These are phyloP conservation scores for Neolentinus lepideus DNA, from an alignment of 1,284 basidiomycete genomes.

Conservation along the genomic window DNA sequence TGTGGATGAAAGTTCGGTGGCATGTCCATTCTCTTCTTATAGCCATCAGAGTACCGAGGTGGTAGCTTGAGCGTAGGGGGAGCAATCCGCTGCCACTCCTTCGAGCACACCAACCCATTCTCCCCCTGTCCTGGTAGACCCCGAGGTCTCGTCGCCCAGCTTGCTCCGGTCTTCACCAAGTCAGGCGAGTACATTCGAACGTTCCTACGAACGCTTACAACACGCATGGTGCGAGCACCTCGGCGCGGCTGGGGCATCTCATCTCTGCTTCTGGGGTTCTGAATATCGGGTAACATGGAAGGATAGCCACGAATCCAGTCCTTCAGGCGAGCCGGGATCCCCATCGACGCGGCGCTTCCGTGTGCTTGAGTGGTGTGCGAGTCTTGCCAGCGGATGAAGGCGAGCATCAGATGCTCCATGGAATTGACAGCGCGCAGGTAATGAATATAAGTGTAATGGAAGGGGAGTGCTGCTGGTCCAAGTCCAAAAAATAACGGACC, in stretches of 20 bases:
- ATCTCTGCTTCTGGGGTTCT: conserved; percentile 9
- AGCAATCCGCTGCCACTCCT: conserved; percentile 67
- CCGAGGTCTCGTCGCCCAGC: conserved; percentile 51
- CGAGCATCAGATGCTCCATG: conserved; percentile 81
- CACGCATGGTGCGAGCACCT: conserved; percentile 65
- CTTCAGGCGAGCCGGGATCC: conserved; percentile 71
- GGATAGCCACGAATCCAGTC: conserved; percentile 88
- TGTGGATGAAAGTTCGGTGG: conserved; percentile 52
- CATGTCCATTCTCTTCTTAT: conserved; percentile 67
- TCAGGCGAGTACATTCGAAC: conserved; percentile 80
- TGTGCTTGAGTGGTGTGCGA: conserved; percentile 29
- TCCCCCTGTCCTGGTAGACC: conserved; percentile 18
- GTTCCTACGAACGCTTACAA: conserved; percentile 68
- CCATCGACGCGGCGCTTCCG: conserved; percentile 46
- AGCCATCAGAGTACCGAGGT: conserved; percentile 61
- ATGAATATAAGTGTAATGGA: conserved; percentile 71
- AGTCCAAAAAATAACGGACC: conserved; percentile 81
- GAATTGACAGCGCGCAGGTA: conserved; percentile 80
- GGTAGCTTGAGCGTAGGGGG: conserved; percentile 46
- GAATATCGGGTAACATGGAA: conserved; percentile 41
- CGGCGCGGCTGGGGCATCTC: conserved; percentile 46
- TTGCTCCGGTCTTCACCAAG: conserved; percentile 63
- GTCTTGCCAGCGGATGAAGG: conserved; percentile 79
- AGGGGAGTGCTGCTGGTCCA: conserved; percentile 51
- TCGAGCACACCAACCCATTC: conserved; percentile 46